Evolutionary conservation across 495 filamentous ascomycete genomes (phyloP).

Genomic region (Aspergillus taichungensis): DNA sequence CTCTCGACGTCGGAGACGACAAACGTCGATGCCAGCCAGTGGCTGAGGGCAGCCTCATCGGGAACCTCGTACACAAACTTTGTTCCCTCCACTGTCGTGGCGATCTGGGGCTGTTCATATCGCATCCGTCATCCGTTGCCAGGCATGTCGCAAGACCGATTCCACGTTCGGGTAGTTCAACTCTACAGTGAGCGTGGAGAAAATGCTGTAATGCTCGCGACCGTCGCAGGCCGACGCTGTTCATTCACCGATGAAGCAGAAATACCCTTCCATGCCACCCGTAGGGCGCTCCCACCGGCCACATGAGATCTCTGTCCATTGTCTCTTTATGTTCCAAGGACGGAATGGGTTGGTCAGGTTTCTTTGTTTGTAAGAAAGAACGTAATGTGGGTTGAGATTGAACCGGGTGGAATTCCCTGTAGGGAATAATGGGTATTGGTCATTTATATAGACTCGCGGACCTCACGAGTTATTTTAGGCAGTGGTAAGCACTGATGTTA

Average conservation of each 20-base stretch:
- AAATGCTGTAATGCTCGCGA: slow-evolving; percentile 16
- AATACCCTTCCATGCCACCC: slow-evolving; percentile 15
- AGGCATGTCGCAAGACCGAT: slow-evolving; percentile 13
- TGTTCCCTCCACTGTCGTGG: slow-evolving; percentile 11
- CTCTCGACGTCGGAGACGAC: slow-evolving; percentile 13
- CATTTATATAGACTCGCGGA: too few species aligned
- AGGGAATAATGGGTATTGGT: too few species aligned
- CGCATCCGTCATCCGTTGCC: slow-evolving; percentile 17
- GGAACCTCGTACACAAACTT: slow-evolving; percentile 17
- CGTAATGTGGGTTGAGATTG: too few species aligned
- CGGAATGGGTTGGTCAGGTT: too few species aligned
- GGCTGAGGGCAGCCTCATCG: slow-evolving; percentile 10
- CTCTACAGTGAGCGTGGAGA: slow-evolving; percentile 15
- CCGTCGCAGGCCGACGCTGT: slow-evolving; percentile 7
- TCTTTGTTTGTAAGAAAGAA: too few species aligned
- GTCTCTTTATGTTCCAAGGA: too few species aligned
- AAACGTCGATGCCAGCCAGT: slow-evolving; percentile 18
- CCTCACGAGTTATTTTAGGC: too few species aligned
- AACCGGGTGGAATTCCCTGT: too few species aligned
- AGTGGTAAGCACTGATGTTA: too few species aligned
- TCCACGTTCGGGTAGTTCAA: slow-evolving; percentile 2
- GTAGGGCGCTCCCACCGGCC: slow-evolving; percentile 19
- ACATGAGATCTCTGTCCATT: neutral
- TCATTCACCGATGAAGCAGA: slow-evolving; percentile 1
- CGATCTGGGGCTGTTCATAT: slow-evolving; percentile 18